Evolutionary conservation across 129 eudicot genomes (phyloP).

Genomic region (Artemisia annua): DNA sequence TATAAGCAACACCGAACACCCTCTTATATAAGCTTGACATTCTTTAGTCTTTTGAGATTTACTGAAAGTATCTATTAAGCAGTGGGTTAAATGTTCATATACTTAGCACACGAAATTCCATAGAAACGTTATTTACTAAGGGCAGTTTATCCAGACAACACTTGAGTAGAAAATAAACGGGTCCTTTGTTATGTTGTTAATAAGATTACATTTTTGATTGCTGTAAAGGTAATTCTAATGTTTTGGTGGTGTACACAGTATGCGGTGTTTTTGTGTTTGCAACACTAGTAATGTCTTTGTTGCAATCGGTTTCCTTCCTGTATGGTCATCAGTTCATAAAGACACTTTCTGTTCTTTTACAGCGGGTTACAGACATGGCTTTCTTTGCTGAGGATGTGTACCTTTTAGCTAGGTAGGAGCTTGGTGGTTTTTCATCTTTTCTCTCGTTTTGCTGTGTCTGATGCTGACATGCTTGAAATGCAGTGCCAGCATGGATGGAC

Average conservation of each 20-base stretch:
- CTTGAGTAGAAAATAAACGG: no score
- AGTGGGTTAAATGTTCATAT: no score
- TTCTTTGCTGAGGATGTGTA: conserved; percentile 99
- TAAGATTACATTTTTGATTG: no score
- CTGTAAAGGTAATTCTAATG: not conserved
- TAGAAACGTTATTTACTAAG: no score
- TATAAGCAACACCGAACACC: no score
- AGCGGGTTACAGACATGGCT: conserved; percentile 99
- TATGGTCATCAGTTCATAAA: not conserved
- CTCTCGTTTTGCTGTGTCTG: not conserved
- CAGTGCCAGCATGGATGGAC: conserved; percentile 97
- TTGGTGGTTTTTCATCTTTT: not conserved
- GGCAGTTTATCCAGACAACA: no score
- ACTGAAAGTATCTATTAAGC: no score
- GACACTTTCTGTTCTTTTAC: conserved; percentile 19
- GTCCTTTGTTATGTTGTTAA: no score
- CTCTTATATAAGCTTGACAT: no score
- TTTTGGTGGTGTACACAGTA: not conserved
- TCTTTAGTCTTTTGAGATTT: no score
- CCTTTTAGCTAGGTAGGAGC: conserved; percentile 79
- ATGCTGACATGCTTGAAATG: conserved; percentile 5
- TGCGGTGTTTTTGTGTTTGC: not conserved
- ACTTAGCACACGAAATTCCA: no score
- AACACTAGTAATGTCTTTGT: not conserved
- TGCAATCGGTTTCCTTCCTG: not conserved